Base-by-base conservation (phyloP, 495 filamentous ascomycete species). In the Penicillium arizonense region DNA sequence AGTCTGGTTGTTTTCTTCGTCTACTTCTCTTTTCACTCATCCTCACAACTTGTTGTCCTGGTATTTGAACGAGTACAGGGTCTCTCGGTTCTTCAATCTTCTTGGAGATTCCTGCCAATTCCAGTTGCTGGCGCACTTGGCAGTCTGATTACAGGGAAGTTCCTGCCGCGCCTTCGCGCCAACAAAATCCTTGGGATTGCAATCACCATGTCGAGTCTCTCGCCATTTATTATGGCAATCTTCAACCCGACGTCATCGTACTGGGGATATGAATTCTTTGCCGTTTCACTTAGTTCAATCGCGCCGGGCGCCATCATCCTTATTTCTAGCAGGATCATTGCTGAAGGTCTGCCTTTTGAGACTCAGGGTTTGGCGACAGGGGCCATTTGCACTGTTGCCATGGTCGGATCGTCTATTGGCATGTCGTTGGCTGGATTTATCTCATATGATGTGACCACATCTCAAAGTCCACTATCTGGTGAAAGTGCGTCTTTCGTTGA, bases 301-400 rank as follows among this genome's bases (percentile, higher is more conserved):
- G 71, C 67, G 35, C 69, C 74, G 7, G 80, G 82, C 55, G 62
- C 67, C 0, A 64, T 84, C 0, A 85, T 80, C 62, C 76, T 72
- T 0, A 70, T 84, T 1, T 72, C 77, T 3, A 78, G 79, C 53
- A 58, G 85, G 12, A 44, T 84, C 44, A 82, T 85, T 42, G 72
- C 79, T 2, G 53, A 58, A 13, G 69, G 69, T 7, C 66, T 68
- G n/a, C 50, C 59, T 16, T 16, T 11, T 0, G 47, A 62, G 9
- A 52, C 44, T 4, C 55, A 65, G 32, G 76, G 67, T 0, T 65
- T 86, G 7, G 81, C 82, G 10, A 80, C 81, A 6, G 79, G 78
- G 13, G 81, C 86, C 0, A 83, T 86, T 69, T 85, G 83, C 57
- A 82, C 78, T 0, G 57, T 81, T 10, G 60, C 73, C 4, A 81